Conservation (phyloP, 2,329 filamentous ascomycete species). For the Alternaria consortialis region DNA sequence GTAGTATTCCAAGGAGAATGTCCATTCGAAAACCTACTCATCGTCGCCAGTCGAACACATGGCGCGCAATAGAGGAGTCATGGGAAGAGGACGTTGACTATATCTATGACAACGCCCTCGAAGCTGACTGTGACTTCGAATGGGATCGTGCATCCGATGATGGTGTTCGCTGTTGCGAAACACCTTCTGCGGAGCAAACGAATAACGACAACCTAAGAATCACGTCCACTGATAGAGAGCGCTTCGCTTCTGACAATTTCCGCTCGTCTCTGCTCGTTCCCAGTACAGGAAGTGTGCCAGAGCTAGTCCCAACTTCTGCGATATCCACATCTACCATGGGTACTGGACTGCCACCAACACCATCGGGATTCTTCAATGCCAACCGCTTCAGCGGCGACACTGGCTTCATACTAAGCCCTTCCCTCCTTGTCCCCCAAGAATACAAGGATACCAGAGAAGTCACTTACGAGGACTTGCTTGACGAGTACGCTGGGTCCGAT, state of each 20-base stretch:
- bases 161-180: slow-evolving; percentile 21
- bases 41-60: slow-evolving; percentile 46
- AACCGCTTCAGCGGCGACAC: slow-evolving; percentile 31
- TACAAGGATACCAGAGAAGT: slow-evolving; percentile 48
- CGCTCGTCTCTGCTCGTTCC: slow-evolving; percentile 41
- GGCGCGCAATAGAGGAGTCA: slow-evolving; percentile 53
- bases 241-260: slow-evolving; percentile 32
- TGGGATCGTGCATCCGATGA: slow-evolving; percentile 57
- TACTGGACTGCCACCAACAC: slow-evolving; percentile 42
- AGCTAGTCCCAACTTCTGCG: slow-evolving; percentile 47
- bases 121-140: slow-evolving; percentile 68
- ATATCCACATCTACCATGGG: slow-evolving; percentile 44
- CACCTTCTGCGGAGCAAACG: slow-evolving; percentile 13
- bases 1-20: slow-evolving; percentile 42
- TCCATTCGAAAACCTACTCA: slow-evolving; percentile 31
- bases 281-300: slow-evolving; percentile 41
- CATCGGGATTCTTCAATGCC: slow-evolving; percentile 34
- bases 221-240: slow-evolving; percentile 13
- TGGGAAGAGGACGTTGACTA: slow-evolving; percentile 72
- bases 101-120: slow-evolving; percentile 68
- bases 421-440: slow-evolving; percentile 46
- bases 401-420: slow-evolving; percentile 52
- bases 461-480: slow-evolving; percentile 50
- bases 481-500: slow-evolving; percentile 57
- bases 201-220: slow-evolving; percentile 12